phyloP scores from a whole-genome alignment of 108 stramenopile species.

The Skeletonema marinoi region DNA sequence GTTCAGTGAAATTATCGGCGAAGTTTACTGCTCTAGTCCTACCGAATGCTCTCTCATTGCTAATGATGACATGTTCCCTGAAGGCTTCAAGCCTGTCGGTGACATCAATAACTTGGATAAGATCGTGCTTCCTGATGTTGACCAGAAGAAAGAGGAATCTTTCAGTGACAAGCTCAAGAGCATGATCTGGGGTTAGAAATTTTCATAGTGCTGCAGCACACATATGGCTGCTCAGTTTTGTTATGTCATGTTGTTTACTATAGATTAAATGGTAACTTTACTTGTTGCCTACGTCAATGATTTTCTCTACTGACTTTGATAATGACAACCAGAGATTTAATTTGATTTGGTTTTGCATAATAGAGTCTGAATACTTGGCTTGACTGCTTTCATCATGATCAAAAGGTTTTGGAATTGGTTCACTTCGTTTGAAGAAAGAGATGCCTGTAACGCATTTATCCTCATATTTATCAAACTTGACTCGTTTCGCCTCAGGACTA shows the following conservation, averaged over 20 bases:
- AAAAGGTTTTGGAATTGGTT: not conserved
- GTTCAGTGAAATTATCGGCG: slow-evolving; percentile 79
- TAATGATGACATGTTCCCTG: slow-evolving; percentile 48
- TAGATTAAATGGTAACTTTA: not conserved
- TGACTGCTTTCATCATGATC: not conserved
- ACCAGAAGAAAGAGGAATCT: slow-evolving; percentile 32
- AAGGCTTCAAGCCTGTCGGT: slow-evolving; percentile 69
- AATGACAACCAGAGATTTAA: slow-evolving; percentile 25
- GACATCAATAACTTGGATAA: slow-evolving; percentile 58
- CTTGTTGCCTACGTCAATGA: not conserved
- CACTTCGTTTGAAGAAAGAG: slow-evolving; percentile 3
- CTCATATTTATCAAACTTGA: not conserved
- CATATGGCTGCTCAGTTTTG: not conserved
- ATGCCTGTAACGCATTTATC: slow-evolving; percentile 1
- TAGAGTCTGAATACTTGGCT: slow-evolving; percentile 10
- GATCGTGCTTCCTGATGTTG: slow-evolving; percentile 61
- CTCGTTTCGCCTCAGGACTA: not conserved
- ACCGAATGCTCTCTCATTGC: slow-evolving; percentile 61
- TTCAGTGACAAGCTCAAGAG: slow-evolving; percentile 40
- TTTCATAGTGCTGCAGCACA: not conserved
- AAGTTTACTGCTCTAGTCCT: slow-evolving; percentile 72
- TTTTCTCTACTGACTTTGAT: slow-evolving; percentile 12
- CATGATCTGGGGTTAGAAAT: slow-evolving; percentile 24
- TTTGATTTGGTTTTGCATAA: slow-evolving; percentile 22
- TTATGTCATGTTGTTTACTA: not conserved